phyloP scores from a whole-genome alignment of 208 protist species.

The Leishmania mexicana region DNA sequence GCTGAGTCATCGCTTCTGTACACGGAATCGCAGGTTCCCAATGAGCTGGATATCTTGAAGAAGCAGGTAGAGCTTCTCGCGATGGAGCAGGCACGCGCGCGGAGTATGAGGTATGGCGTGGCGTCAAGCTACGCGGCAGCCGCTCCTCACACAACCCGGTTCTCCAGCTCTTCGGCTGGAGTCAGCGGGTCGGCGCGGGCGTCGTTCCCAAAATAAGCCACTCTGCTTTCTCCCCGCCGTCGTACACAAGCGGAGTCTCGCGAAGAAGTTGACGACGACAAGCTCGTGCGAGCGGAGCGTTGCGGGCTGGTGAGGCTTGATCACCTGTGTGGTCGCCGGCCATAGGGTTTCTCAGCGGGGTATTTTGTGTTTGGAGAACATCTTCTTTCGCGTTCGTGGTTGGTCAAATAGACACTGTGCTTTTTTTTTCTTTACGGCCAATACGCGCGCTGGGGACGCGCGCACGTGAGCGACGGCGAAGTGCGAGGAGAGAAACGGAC shows the following conservation, averaged over 20 bases:
- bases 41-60: slow-evolving; percentile 52
- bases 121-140: background rate
- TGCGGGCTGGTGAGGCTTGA: background rate
- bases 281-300: background rate
- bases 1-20: background rate
- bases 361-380: background rate
- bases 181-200: background rate
- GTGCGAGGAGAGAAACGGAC: background rate
- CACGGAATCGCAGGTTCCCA: slow-evolving; percentile 20
- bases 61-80: slow-evolving; percentile 55
- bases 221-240: background rate
- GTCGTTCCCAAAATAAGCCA: background rate
- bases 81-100: slow-evolving; percentile 51
- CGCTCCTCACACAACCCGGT: background rate
- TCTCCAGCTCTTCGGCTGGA: background rate
- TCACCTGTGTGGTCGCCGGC: background rate
- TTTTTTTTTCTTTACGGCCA: background rate
- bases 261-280: background rate
- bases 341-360: background rate
- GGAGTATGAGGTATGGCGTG: slow-evolving; percentile 15
- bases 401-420: background rate
- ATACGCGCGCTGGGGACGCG: background rate
- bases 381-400: background rate
- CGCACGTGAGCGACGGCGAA: background rate
- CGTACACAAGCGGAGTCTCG: too few relatives aligned